phyloP scores from a whole-genome alignment of 176 grass and related monocot genomes.

The Carex scoparia region DNA sequence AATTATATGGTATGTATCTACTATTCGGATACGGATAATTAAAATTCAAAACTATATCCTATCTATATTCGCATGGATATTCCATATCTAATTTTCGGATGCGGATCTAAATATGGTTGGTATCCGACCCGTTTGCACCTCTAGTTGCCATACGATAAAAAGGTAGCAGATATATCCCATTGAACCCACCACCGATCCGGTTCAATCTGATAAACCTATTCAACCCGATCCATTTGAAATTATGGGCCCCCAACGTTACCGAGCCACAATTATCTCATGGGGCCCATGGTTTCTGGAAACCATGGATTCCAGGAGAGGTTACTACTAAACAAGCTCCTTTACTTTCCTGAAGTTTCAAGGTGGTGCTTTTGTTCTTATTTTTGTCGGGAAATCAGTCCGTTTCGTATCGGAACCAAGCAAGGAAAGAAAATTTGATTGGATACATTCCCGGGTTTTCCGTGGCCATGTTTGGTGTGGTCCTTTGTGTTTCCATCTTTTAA shows the following conservation, averaged over 20 bases:
- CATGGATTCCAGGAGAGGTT: background rate
- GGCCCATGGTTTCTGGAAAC: background rate
- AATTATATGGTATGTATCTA: too few species aligned
- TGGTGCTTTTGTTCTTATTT: background rate
- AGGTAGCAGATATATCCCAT: background rate
- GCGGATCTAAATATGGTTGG: too few species aligned
- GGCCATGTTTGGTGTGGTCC: background rate
- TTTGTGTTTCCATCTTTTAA: background rate
- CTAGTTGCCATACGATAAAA: background rate
- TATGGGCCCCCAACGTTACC: background rate
- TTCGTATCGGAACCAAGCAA: constrained; percentile 3
- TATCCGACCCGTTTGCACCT: too few species aligned
- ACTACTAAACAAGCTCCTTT: background rate
- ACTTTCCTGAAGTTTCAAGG: constrained; percentile 19
- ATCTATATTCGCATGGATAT: too few species aligned
- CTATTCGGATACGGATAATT: too few species aligned
- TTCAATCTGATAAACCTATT: background rate
- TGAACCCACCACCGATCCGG: background rate
- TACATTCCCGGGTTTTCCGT: background rate
- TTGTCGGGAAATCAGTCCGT: background rate
- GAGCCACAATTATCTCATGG: background rate
- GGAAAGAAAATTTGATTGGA: background rate
- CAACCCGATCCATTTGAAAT: background rate
- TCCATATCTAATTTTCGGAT: too few species aligned
- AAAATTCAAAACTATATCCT: too few species aligned